Conservation (phyloP, 2,329 filamentous ascomycete genomes). For the Phialocephala subalpina region DNA sequence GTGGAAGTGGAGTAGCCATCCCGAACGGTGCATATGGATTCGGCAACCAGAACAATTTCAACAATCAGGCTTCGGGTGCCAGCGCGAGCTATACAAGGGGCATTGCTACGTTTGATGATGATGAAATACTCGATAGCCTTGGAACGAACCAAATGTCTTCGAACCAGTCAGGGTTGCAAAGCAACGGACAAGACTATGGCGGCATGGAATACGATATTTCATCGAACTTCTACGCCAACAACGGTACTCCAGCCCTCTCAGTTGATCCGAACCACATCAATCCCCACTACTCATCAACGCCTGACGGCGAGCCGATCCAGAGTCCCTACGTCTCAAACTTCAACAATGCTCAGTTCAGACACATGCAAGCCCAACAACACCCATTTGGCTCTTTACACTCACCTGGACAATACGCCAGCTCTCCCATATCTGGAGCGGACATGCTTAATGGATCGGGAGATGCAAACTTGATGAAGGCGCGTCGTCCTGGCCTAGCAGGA, state of each 20-base stretch:
- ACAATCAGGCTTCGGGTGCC: slow-evolving; percentile 59
- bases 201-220: slow-evolving; percentile 64
- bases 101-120: slow-evolving; percentile 83
- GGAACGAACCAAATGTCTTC: slow-evolving; percentile 49
- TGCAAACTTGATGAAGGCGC: slow-evolving; percentile 65
- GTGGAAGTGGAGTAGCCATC: slow-evolving; percentile 59
- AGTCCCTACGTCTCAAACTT: slow-evolving; percentile 87
- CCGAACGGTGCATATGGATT: slow-evolving; percentile 57
- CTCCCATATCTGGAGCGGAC: slow-evolving; percentile 58
- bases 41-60: slow-evolving; percentile 66
- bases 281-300: slow-evolving; percentile 90
- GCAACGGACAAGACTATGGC: slow-evolving; percentile 63
- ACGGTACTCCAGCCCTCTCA: slow-evolving; percentile 62
- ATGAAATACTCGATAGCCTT: slow-evolving; percentile 84
- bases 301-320: slow-evolving; percentile 89
- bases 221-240: slow-evolving; percentile 60
- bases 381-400: slow-evolving; percentile 64
- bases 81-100: slow-evolving; percentile 79
- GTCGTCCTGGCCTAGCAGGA: slow-evolving; percentile 39
- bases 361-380: slow-evolving; percentile 67
- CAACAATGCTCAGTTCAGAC: slow-evolving; percentile 79
- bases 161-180: slow-evolving; percentile 57
- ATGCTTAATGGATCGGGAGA: slow-evolving; percentile 52
- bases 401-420: slow-evolving; percentile 58
- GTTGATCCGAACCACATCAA: slow-evolving; percentile 75